Evolutionary conservation across 2,329 filamentous ascomycete genomes (phyloP), one percentile per base, ranked within the genome.

Genomic region (Alternaria alternata): DNA sequence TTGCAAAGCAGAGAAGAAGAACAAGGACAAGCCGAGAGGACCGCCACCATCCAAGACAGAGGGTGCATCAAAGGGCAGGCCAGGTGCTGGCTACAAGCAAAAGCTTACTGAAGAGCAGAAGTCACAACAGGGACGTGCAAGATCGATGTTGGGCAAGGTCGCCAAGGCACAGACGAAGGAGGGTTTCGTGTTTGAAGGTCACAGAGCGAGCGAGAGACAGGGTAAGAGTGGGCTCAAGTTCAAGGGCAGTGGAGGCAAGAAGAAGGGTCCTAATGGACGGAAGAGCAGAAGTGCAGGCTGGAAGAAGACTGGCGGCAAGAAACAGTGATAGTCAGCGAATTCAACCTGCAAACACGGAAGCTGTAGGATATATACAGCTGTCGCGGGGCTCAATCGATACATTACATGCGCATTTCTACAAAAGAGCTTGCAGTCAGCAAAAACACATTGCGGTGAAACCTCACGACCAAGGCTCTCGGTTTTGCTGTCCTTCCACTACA

Each of bases 181-280:
- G 77, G 82, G 84, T 16, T 87, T 94, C 64, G 86, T 94, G n/a
- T 94, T 94, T 70, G 92, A 96, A 77, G 92, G 92, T 0, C 88
- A 90, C 64, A 85, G 92, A 54, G 92, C 92, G 9, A 91, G 86
- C 55, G 81, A 85, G 32, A 89, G 84, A 58, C 87, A 89, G 61
- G 89, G 86, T 5, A 88, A 84, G 70, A 87, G 87, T 41, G 89
- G 89, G 20, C 74, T 86, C 58, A 87, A 87, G 71, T 81, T 85
- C 57, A 69, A 69, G 36, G 84, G 85, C 11, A 87, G 85, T 72
- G 80, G 74, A 12, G 63, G 62, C 1, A 76, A 77, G 62, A 78
- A 77, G 62, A 80, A 78, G 67, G 76, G 74, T 16, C 78, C 81
- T 18, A 81, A 78, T 48, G 75, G 82, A 56, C 80, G 81, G 46